Conservation (phyloP, 345 rosid species). For the Brassica rapa region DNA sequence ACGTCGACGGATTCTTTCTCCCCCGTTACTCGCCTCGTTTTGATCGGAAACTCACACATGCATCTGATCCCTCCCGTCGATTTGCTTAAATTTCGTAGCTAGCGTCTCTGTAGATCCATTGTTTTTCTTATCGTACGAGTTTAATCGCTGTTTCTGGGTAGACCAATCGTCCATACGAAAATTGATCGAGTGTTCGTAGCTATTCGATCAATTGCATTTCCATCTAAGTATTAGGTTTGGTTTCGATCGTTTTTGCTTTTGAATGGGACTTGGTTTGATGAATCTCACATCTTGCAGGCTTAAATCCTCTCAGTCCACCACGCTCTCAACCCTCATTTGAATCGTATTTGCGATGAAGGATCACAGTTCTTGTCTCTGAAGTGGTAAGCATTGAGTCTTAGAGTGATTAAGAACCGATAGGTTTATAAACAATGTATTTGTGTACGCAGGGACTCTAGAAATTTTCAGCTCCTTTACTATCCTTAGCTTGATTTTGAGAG, state of each 20-base stretch:
- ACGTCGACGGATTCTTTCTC: constrained; percentile 5
- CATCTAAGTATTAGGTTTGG: background rate
- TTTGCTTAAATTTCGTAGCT: background rate
- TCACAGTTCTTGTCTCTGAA: background rate
- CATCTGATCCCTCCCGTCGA: constrained; percentile 13
- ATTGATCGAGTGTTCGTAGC: background rate
- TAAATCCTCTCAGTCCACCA: background rate
- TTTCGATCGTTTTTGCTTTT: constrained; percentile 1
- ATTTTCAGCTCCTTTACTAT: background rate
- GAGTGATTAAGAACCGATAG: background rate
- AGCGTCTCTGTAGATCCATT: background rate
- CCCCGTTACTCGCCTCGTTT: constrained; percentile 25
- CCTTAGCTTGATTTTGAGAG: constrained; percentile 10
- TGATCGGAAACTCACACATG: constrained; percentile 32
- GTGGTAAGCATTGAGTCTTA: constrained; percentile 18
- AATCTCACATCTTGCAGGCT: constrained; percentile 20
- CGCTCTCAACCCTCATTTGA: background rate
- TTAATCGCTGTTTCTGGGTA: constrained; percentile 9
- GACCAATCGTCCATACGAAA: constrained; percentile 15
- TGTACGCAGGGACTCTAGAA: constrained; percentile 31
- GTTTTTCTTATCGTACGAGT: background rate
- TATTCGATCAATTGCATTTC: background rate
- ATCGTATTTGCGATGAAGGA: background rate
- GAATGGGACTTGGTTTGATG: background rate
- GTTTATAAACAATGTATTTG: constrained; percentile 7